Base-by-base conservation (phyloP, 208 protist species). In the Porcisia hertigi region DNA sequence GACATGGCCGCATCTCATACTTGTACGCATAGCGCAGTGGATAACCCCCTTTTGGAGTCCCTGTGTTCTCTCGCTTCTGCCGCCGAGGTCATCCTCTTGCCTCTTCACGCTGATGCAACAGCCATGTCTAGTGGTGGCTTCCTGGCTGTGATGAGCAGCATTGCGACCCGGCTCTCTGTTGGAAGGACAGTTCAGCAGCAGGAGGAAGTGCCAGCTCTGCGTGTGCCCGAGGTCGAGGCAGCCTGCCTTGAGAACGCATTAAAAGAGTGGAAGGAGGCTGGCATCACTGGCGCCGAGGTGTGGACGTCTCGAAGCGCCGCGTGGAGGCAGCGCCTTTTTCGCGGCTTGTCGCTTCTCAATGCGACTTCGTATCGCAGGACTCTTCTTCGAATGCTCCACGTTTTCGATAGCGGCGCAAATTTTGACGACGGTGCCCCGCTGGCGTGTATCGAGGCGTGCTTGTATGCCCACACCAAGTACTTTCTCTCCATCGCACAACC, bases 301-400 rank as follows among this genome's bases (percentile, higher is more conserved):
- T 79, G 81, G 83, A 34, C 64, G 52, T 25, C 76, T 69, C 80
- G 74, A 60, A 66, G 63, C 20, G 57, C 72, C 11, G 84, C 84
- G 62, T 93, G 89, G 89, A 82, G 75, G 72, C 76, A 86, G 67
- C 81, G 84, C 34, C 43, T 89, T 30, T 69, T 83, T 0, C 53
- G 74, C 45, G 80, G 73, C 11, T 69, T 93, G 49, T 66, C 78
- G 43, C 82, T 69, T 62, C 69, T 93, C 36, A n/a, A 62, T 57
- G 82, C 84, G 7, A 30, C 2, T n/a, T 49, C 55, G 34, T 93
- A 89, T 55, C 71, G 69, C 18, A 49, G 54, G 1, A 85, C 86
- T 16, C 65, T 93, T n/a, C 36, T 71, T 39, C 82, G 66, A 16
- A 69, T 91, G 41, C 86, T 89, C 30, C 47, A 54, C 30, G 1